These are phyloP conservation scores for Fragaria nilgerrensis DNA, from an alignment of 306 rosid species.

Conservation along the genomic window DNA sequence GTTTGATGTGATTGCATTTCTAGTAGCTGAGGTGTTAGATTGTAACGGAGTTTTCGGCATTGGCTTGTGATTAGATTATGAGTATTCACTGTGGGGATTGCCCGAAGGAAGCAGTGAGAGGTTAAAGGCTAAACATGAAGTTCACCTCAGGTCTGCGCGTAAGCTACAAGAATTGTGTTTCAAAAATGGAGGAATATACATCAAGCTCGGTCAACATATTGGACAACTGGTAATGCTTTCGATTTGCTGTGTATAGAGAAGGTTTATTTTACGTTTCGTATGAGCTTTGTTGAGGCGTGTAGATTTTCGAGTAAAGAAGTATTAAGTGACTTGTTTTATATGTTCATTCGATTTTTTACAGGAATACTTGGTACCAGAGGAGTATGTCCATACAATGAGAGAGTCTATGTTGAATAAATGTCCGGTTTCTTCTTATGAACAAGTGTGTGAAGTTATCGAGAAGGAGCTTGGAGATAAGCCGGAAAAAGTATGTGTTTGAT, in stretches of 20 bases:
- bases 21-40: slow-evolving; percentile 1
- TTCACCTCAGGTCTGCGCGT: slow-evolving; percentile 85
- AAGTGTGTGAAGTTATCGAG: slow-evolving; percentile 72
- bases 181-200: slow-evolving; percentile 90
- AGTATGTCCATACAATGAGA: slow-evolving; percentile 84
- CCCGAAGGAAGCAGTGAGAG: slow-evolving; percentile 70
- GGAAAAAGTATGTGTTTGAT: slow-evolving; percentile 55
- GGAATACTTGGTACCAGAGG: slow-evolving; percentile 90
- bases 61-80: slow-evolving; percentile 58
- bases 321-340: neutral
- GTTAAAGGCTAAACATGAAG: slow-evolving; percentile 64
- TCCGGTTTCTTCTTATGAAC: slow-evolving; percentile 90
- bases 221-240: slow-evolving; percentile 79
- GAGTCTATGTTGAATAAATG: slow-evolving; percentile 90
- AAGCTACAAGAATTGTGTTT: slow-evolving; percentile 84
- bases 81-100: slow-evolving; percentile 74
- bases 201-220: slow-evolving; percentile 94
- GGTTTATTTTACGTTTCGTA: neutral
- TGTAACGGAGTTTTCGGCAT: slow-evolving; percentile 9
- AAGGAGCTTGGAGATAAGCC: slow-evolving; percentile 86
- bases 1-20: neutral
- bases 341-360: slow-evolving; percentile 33
- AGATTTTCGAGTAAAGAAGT: neutral
- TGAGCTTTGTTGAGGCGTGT: neutral
- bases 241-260: neutral